These are phyloP conservation scores for Fusarium haematococcum DNA, from an alignment of 2,329 filamentous ascomycete species.

Conservation along the genomic window DNA sequence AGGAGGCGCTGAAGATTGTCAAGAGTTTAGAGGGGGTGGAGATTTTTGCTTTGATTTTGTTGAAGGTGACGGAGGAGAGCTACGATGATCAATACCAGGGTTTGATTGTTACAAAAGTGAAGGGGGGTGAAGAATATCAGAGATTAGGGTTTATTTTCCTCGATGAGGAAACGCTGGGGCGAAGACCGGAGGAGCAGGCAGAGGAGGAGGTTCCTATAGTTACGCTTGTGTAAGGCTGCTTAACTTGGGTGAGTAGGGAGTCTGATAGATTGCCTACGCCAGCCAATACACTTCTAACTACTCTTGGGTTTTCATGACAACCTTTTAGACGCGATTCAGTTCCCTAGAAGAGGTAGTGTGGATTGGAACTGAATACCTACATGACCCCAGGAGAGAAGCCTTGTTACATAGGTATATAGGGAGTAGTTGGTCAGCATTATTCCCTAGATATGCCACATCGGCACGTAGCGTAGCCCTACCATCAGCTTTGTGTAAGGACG, in stretches of 20 bases:
- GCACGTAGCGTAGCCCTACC: too few relatives aligned
- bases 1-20: not conserved
- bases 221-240: not conserved
- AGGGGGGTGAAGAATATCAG: not conserved
- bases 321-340: too few relatives aligned
- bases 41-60: not conserved
- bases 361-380: too few relatives aligned
- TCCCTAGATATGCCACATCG: too few relatives aligned
- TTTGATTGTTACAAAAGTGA: not conserved
- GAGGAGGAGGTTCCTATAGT: not conserved
- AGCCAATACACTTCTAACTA: too few relatives aligned
- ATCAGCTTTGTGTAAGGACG: too few relatives aligned
- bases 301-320: too few relatives aligned
- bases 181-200: not conserved
- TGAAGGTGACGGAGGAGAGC: not conserved
- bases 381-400: too few relatives aligned
- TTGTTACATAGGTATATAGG: too few relatives aligned
- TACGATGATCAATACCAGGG: accelerated
- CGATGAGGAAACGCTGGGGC: not conserved
- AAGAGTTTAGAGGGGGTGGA: not conserved
- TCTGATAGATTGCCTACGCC: too few relatives aligned
- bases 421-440: too few relatives aligned
- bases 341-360: too few relatives aligned
- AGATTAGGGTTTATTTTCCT: not conserved
- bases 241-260: not conserved